phyloP scores from a whole-genome alignment of 108 stramenopile genomes.

The Chaetoceros tenuissimus region DNA sequence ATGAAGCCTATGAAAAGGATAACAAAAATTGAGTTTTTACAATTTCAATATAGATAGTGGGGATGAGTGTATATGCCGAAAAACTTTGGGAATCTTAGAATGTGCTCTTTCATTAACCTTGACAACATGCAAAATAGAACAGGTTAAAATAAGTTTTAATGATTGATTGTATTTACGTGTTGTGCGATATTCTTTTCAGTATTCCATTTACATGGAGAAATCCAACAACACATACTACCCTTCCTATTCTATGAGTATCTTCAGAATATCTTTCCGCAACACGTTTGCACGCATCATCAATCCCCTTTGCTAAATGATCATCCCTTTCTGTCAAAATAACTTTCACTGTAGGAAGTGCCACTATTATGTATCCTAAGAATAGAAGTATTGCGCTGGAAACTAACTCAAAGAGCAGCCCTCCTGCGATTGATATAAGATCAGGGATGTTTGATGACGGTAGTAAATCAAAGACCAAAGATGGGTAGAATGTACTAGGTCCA shows the following conservation, averaged over 20 bases:
- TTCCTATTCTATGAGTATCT: conserved; percentile 9
- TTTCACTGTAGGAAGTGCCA: conserved; percentile 20
- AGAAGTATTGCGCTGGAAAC: conserved; percentile 7
- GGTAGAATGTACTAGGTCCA: background rate
- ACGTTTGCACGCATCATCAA: conserved; percentile 21
- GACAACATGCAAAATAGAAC: no score
- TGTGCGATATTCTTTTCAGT: conserved; percentile 18
- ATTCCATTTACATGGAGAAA: conserved; percentile 43
- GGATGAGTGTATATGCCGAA: no score
- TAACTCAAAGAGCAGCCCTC: conserved; percentile 4
- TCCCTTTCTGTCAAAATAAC: conserved; percentile 34
- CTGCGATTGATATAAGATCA: background rate
- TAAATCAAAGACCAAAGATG: background rate
- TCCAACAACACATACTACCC: conserved; percentile 38
- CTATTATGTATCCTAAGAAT: conserved; percentile 1
- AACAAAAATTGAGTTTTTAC: no score
- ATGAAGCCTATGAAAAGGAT: no score
- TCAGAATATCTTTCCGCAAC: conserved; percentile 3
- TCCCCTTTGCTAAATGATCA: conserved; percentile 19
- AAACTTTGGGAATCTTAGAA: no score
- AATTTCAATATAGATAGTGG: no score
- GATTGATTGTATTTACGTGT: no score
- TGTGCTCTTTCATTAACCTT: no score
- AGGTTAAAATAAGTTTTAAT: background rate
- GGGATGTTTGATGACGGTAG: background rate